Evolutionary conservation across 2,329 filamentous ascomycete genomes (phyloP).

Genomic region (Blastomyces percursus): DNA sequence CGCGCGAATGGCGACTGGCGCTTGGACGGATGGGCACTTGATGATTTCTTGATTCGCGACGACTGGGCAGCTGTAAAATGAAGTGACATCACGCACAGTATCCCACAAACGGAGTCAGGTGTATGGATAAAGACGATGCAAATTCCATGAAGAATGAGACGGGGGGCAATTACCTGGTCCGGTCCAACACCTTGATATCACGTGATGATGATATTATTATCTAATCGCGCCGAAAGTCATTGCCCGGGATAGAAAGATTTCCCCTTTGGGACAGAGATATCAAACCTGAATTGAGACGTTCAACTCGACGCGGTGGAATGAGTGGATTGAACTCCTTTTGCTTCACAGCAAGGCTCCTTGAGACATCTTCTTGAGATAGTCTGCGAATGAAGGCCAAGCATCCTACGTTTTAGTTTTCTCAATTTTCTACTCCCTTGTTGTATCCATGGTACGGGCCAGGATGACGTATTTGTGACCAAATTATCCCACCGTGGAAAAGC

Average conservation of each 20-base stretch:
- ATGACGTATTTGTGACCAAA: conserved; percentile 3
- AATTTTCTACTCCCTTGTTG: not conserved
- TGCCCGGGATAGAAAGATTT: too few species aligned
- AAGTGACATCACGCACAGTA: conserved; percentile 31
- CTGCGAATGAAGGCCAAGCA: not conserved
- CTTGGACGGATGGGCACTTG: conserved; percentile 19
- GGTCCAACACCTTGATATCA: not conserved
- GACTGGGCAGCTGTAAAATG: conserved; percentile 39
- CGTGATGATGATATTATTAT: too few species aligned
- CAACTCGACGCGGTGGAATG: too few species aligned
- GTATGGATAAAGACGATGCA: not conserved
- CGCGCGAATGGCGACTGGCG: conserved; percentile 33
- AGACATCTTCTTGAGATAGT: not conserved
- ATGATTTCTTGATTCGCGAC: conserved; percentile 36
- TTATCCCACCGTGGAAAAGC: not conserved
- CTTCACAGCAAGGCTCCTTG: too few species aligned
- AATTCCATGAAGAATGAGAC: not conserved
- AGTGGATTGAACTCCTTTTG: too few species aligned
- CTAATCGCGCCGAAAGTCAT: too few species aligned
- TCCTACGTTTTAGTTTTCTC: not conserved
- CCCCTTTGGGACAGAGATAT: too few species aligned
- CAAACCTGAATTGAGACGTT: too few species aligned
- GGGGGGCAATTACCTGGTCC: too few species aligned
- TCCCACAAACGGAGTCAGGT: not conserved
- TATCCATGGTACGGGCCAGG: not conserved